Evolutionary conservation across 1,284 basidiomycete species (phyloP), one percentile per base, ranked within the genome.

Genomic region (Moesziomyces sp.): DNA sequence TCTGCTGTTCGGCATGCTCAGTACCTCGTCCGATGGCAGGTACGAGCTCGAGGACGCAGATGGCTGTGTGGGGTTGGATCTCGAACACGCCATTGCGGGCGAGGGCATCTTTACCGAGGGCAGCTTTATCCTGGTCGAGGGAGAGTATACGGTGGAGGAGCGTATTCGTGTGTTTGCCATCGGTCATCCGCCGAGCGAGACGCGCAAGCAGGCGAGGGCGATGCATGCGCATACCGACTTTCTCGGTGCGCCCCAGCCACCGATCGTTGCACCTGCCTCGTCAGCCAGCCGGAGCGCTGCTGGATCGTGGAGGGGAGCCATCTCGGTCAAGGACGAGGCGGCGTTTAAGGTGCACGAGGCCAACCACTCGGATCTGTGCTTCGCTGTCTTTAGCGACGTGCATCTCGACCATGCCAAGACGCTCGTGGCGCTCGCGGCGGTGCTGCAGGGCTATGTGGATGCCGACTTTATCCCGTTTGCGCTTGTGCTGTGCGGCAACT

Each of bases 41-140:
- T 86, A 97, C 49, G 94, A 91, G 79, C 87, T 99, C 7, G 97
- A 99, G 85, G 97, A 99, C 83, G 88, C 92, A 18, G 97, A 99
- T 77, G 97, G 96, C 3, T 87, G 87, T 23, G 95, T 99, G 0
- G 91, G 90, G 53, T 87, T 99, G 30, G 94, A 99, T 83, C 91
- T 98, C 78, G 89, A 91, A 5, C 90, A 92, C 77, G 88, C 96
- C 23, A 61, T 72, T 65, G 95, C 96, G 6, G 94, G 94, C 46
- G 95, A 97, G 83, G 97, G 97, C 0, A 85, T 99, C 16, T 99
- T 98, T 81, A 97, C 95, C 0, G 95, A 99, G 84, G 97, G 97
- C 0, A 93, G 91, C 65, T 92, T 97, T 85, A 93, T 94, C 1
- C 88, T 99, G 10, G 90, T 98, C 0, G 97, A 99, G 85, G 97